These are phyloP conservation scores for Pythium scleroteichum DNA, from an alignment of 352 stramenopile genomes.

Conservation along the genomic window DNA sequence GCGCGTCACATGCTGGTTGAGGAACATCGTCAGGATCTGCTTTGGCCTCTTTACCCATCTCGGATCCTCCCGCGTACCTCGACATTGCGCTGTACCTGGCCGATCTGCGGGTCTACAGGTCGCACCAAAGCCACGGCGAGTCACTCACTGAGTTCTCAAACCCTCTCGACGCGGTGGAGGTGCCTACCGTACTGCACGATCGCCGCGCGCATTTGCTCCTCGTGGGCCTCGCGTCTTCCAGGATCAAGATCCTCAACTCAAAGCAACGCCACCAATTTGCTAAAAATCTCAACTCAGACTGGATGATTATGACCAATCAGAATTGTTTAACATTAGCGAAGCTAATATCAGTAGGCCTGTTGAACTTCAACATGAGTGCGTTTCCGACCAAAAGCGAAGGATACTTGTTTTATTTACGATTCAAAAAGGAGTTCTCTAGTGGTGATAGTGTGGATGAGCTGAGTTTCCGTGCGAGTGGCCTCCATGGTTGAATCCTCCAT, in stretches of 20 bases:
- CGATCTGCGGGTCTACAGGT: constrained; percentile 60
- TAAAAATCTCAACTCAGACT: too few relatives aligned
- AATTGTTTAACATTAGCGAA: background rate
- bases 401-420: background rate
- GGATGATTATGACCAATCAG: too few relatives aligned
- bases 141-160: background rate
- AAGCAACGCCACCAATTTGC: background rate
- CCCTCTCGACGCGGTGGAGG: background rate
- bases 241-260: background rate
- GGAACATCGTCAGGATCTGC: background rate
- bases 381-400: too few relatives aligned
- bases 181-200: constrained; percentile 81
- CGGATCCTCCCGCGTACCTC: constrained; percentile 28
- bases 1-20: constrained; percentile 57
- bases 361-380: background rate
- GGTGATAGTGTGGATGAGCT: constrained; percentile 11
- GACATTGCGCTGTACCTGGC: constrained; percentile 71
- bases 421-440: constrained; percentile 8
- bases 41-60: too few relatives aligned
- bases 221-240: background rate
- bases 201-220: constrained; percentile 51
- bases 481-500: too few relatives aligned
- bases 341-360: background rate
- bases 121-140: background rate
- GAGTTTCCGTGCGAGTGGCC: background rate